A percentile compares a stretch with the other conserved stretches of the same genome.
Evolutionary conservation across 139 green algal species (phyloP).

Genomic region (Edaphochlamys debaryana): DNA sequence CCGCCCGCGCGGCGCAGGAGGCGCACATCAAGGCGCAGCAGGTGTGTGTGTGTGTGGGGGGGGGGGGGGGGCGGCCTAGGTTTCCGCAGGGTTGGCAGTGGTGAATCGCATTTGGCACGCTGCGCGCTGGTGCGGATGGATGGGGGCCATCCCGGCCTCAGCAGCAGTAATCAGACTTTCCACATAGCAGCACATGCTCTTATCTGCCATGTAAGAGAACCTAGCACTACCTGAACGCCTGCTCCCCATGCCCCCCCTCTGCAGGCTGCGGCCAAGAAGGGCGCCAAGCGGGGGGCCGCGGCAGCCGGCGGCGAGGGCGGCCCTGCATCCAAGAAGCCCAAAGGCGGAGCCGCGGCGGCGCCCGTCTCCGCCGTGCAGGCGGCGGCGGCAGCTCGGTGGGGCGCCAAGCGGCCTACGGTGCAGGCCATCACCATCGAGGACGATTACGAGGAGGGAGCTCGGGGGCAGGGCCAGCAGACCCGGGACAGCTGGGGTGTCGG

Average conservation of each 20-base stretch:
- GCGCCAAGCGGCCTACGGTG: background rate
- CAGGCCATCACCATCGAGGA: background rate
- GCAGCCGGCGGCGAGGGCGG: background rate
- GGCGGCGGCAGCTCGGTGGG: background rate
- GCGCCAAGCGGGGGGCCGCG: slow-evolving; percentile 2
- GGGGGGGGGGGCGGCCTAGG: background rate
- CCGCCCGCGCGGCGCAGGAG: background rate
- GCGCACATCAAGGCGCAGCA: no score
- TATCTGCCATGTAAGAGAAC: no score
- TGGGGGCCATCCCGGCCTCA: no score
- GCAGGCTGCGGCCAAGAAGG: slow-evolving; percentile 13
- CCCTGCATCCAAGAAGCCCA: slow-evolving; percentile 5
- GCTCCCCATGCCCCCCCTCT: no score
- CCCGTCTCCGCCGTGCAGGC: no score
- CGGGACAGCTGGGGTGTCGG: background rate
- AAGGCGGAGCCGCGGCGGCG: background rate
- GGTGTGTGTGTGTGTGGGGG: no score
- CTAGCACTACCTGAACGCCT: no score
- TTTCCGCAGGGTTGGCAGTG: background rate
- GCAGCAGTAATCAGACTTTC: no score
- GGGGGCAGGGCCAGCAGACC: no score
- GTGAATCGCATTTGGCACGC: no score
- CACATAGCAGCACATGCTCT: no score
- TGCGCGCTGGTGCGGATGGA: no score
- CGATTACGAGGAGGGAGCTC: background rate